A percentile compares a stretch with the other conserved stretches of the same genome.
Conservation (phyloP, 2,329 filamentous ascomycete genomes). For the Dactylella cylindrospora region DNA sequence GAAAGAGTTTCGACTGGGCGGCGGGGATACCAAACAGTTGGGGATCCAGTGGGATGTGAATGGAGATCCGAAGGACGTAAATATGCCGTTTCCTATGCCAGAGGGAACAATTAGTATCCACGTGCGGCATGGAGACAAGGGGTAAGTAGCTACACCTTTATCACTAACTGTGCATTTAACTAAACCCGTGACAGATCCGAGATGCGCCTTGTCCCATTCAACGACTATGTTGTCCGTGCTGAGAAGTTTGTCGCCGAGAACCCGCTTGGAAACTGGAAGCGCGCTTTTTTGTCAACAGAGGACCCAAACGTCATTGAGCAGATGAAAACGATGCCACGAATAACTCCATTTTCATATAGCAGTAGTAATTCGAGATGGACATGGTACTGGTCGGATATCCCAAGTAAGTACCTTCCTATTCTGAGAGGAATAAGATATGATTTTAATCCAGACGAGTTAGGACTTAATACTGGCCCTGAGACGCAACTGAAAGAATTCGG, state of each 20-base stretch:
- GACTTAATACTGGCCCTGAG: slow-evolving; percentile 44
- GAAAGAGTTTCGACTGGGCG: slow-evolving; percentile 28
- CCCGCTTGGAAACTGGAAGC: slow-evolving; percentile 42
- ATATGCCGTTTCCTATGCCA: slow-evolving; percentile 45
- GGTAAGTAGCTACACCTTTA: slow-evolving; percentile 2
- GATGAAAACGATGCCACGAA: slow-evolving; percentile 41
- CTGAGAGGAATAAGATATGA: too few relatives aligned
- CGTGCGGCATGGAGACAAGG: slow-evolving; percentile 46
- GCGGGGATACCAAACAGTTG: slow-evolving; percentile 21
- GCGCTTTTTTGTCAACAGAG: slow-evolving; percentile 46
- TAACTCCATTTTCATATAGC: slow-evolving; percentile 32
- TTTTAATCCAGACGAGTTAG: slow-evolving; percentile 3
- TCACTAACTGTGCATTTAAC: background rate
- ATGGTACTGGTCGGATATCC: slow-evolving; percentile 47
- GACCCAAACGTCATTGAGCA: slow-evolving; percentile 44
- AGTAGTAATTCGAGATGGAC: slow-evolving; percentile 44
- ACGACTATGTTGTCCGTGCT: slow-evolving; percentile 40
- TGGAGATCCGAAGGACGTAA: slow-evolving; percentile 18
- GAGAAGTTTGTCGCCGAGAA: slow-evolving; percentile 44
- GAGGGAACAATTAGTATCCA: slow-evolving; percentile 47
- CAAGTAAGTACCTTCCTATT: slow-evolving; percentile 24
- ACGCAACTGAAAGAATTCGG: slow-evolving; percentile 46
- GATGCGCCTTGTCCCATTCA: slow-evolving; percentile 45
- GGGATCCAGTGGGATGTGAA: slow-evolving; percentile 27
- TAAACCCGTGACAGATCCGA: slow-evolving; percentile 28